Percentiles rank a stretch among this genome's conserved stretches.
Conservation (phyloP, 192 early-diverging fungal species). For the Coemansia sp. region DNA sequence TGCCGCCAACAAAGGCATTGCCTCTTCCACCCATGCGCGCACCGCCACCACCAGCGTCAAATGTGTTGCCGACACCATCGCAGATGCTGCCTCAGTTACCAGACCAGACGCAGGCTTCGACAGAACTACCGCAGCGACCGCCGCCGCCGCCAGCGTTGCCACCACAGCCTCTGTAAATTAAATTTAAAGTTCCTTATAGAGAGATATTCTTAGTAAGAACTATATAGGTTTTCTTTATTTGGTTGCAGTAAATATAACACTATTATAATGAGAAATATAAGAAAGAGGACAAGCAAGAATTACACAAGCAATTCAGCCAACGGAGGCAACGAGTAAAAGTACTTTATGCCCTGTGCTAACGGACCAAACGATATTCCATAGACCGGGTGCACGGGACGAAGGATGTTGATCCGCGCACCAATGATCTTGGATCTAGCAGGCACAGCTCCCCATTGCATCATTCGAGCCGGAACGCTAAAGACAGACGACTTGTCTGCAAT, state of each 20-base stretch:
- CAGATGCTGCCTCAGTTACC: not conserved
- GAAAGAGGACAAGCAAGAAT: not conserved
- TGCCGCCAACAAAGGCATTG: not conserved
- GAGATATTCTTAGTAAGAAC: not conserved
- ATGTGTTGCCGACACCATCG: not conserved
- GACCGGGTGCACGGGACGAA: slow-evolving; percentile 48
- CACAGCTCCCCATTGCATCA: slow-evolving; percentile 49
- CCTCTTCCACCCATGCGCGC: not conserved
- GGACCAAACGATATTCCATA: slow-evolving; percentile 39
- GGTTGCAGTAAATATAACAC: not conserved
- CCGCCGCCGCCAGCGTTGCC: slow-evolving; percentile 5
- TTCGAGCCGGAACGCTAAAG: slow-evolving; percentile 40
- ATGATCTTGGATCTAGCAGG: slow-evolving; percentile 16
- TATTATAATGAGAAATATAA: not conserved
- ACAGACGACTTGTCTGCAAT: slow-evolving; percentile 27
- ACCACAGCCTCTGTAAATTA: not conserved
- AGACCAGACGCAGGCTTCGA: not conserved
- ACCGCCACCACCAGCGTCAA: not conserved
- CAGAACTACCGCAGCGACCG: not conserved
- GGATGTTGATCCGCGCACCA: slow-evolving; percentile 21
- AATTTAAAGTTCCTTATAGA: not conserved
- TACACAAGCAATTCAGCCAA: slow-evolving; percentile 17
- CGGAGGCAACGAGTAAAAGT: slow-evolving; percentile 41
- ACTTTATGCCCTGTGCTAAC: slow-evolving; percentile 38
- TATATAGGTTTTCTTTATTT: not conserved